These are phyloP conservation scores for Dactylellina leptospora DNA, from an alignment of 2,329 filamentous ascomycete species.

Conservation along the genomic window DNA sequence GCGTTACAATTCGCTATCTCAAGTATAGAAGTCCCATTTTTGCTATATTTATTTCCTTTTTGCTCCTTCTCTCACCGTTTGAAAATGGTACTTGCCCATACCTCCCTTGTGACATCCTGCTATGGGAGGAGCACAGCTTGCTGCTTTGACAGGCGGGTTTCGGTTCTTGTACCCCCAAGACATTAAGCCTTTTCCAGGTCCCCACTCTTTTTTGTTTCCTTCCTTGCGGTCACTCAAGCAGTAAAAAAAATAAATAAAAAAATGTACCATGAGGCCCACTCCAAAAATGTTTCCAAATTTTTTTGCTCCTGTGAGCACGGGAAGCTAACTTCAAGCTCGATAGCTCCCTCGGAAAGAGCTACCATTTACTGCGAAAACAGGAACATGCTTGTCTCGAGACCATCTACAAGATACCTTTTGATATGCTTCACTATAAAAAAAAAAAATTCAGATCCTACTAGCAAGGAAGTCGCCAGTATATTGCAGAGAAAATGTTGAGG, in stretches of 20 bases:
- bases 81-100: conserved; percentile 39
- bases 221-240: conserved; percentile 23
- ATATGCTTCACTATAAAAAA: conserved; percentile 47
- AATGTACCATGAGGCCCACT: background rate
- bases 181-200: conserved; percentile 32
- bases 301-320: conserved; percentile 50
- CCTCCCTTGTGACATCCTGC: conserved; percentile 52
- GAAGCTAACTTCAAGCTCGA: conserved; percentile 48
- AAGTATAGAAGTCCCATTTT: conserved; percentile 28
- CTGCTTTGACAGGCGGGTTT: conserved; percentile 52
- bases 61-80: conserved; percentile 48
- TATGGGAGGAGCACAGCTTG: conserved; percentile 53
- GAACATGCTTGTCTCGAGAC: conserved; percentile 42
- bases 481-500: conserved; percentile 49
- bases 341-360: conserved; percentile 53
- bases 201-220: conserved; percentile 18
- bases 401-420: conserved; percentile 21
- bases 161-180: conserved; percentile 48
- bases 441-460: conserved; percentile 41
- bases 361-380: conserved; percentile 52
- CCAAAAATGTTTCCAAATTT: conserved; percentile 52
- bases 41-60: conserved; percentile 47
- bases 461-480: conserved; percentile 46
- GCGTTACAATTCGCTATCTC: conserved; percentile 48
- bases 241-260: conserved; percentile 9